Conservation (phyloP, 2,329 filamentous ascomycete genomes). For the Cordyceps militaris region DNA sequence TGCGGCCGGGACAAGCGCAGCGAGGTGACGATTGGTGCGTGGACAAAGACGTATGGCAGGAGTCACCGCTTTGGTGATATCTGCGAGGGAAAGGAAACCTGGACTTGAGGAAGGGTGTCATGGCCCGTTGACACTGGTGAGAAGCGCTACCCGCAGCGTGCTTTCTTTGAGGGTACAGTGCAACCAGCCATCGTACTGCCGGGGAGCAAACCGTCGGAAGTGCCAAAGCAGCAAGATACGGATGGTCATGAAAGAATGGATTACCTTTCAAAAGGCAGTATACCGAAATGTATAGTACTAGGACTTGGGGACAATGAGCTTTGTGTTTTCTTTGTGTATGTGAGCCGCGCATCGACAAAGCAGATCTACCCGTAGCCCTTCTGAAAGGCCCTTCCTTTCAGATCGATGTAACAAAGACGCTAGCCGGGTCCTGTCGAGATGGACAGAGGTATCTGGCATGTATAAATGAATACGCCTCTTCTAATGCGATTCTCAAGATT, state of each 20-base stretch:
- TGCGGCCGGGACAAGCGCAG: neutral
- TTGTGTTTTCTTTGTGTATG: neutral
- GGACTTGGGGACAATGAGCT: neutral
- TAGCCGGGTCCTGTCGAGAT: neutral
- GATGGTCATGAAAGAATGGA: too few species aligned
- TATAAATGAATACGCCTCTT: neutral
- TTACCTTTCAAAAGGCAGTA: neutral
- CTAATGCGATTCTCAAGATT: neutral
- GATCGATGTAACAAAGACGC: neutral
- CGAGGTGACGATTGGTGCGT: neutral
- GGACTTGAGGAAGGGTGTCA: too few species aligned
- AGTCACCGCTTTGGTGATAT: neutral
- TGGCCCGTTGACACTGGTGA: too few species aligned
- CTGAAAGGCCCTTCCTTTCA: neutral
- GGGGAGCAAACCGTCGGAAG: too few species aligned
- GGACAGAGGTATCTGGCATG: neutral
- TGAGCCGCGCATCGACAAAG: neutral
- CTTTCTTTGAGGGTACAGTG: too few species aligned
- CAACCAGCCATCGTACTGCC: too few species aligned
- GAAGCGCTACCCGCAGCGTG: too few species aligned
- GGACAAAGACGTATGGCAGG: constrained; percentile 2
- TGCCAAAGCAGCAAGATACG: too few species aligned
- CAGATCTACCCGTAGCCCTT: neutral
- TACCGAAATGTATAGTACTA: neutral
- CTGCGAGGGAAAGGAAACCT: neutral